Evolutionary conservation across 2,329 filamentous ascomycete genomes (phyloP).

Genomic region (Aspergillus thermomutatus): DNA sequence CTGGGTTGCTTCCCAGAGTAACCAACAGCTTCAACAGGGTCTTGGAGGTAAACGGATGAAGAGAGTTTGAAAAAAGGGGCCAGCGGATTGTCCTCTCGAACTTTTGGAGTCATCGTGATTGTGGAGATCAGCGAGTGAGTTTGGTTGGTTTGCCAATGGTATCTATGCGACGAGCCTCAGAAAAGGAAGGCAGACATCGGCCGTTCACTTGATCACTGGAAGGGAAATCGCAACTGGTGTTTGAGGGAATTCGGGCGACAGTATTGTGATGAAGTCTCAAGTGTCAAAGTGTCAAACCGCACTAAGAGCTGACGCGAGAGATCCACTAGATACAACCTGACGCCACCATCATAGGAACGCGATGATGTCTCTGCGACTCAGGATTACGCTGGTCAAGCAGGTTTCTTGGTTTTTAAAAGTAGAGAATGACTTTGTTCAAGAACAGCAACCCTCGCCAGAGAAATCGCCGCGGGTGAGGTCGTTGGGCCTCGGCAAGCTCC

Average conservation of each 20-base stretch:
- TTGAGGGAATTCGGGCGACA: neutral
- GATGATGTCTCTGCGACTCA: neutral
- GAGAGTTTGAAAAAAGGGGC: conserved; percentile 35
- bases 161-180: neutral
- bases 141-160: neutral
- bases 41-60: conserved; percentile 38
- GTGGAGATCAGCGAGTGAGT: neutral
- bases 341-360: neutral
- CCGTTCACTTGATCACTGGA: neutral
- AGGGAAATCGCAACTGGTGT: neutral
- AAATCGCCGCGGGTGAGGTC: neutral
- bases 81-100: conserved; percentile 13
- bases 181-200: neutral
- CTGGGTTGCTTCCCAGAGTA: conserved; percentile 15
- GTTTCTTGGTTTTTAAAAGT: neutral
- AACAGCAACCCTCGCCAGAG: neutral
- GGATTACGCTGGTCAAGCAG: neutral
- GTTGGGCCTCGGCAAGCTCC: neutral
- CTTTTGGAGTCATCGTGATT: conserved; percentile 5
- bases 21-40: conserved; percentile 21
- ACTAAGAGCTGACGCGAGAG: neutral
- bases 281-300: neutral
- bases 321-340: neutral
- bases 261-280: neutral
- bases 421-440: neutral